Percentiles rank a stretch among this genome's conserved stretches.
Conservation (phyloP, 306 rosid species). For the Elaeagnus macrophylla region DNA sequence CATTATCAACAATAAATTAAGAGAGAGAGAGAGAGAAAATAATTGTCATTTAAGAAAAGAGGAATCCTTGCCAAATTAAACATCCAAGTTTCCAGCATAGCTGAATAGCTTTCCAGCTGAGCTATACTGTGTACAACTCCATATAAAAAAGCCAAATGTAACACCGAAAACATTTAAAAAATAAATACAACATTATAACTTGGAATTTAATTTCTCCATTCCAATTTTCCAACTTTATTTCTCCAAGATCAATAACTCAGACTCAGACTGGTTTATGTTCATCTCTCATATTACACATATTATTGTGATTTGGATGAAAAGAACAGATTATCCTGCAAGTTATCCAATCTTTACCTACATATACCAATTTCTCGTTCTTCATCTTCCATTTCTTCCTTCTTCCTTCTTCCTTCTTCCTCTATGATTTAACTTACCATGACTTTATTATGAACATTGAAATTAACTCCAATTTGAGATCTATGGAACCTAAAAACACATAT, state of each 20-base stretch:
- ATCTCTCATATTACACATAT: not conserved
- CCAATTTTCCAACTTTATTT: not conserved
- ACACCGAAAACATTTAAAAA: not conserved
- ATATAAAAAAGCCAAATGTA: not conserved
- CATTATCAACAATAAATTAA: not conserved
- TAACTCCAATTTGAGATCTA: slow-evolving; percentile 12
- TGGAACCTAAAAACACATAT: slow-evolving; percentile 4
- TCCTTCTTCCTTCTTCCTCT: slow-evolving; percentile 29
- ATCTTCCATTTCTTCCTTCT: slow-evolving; percentile 26
- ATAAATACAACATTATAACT: too few species aligned
- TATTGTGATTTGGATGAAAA: not conserved
- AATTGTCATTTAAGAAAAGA: too few species aligned
- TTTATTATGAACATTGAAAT: slow-evolving; percentile 20
- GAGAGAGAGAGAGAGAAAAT: not conserved
- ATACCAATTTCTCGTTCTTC: slow-evolving; percentile 17
- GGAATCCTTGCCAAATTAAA: not conserved
- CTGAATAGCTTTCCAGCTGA: not conserved
- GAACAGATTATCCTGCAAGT: slow-evolving; percentile 10
- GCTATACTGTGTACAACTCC: not conserved
- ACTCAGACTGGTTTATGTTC: not conserved
- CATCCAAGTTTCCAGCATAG: not conserved
- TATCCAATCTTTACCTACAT: slow-evolving; percentile 21
- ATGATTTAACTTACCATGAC: slow-evolving; percentile 14
- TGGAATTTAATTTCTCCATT: too few species aligned
- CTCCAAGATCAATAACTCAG: not conserved